Conservation (phyloP, 257 asterid species). For the Haberlea rhodopensis region DNA sequence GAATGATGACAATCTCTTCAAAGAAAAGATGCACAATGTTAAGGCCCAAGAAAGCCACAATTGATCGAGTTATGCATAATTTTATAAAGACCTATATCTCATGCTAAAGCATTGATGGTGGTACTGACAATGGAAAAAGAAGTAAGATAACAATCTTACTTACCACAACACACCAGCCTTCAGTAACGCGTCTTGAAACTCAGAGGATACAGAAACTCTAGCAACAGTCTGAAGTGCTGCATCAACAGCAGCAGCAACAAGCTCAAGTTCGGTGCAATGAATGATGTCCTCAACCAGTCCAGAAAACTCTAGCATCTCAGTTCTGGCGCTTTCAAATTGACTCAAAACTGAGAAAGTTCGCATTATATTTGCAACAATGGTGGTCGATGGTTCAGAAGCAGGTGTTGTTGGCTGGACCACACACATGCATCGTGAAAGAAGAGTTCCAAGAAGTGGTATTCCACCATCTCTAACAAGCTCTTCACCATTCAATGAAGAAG, state of each 20-base stretch:
- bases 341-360: constrained; percentile 80
- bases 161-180: constrained; percentile 94
- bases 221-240: constrained; percentile 90
- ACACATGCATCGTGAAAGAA: constrained; percentile 93
- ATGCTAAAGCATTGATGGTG: constrained; percentile 6
- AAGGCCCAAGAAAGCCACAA: constrained; percentile 5
- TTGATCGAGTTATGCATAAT: constrained; percentile 9
- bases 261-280: constrained; percentile 92
- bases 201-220: constrained; percentile 72
- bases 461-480: constrained; percentile 99
- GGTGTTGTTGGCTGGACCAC: constrained; percentile 92
- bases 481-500: constrained; percentile 94
- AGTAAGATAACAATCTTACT: constrained; percentile 24
- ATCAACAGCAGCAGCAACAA: constrained; percentile 77
- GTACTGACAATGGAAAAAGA: constrained; percentile 17
- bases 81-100: constrained; percentile 3
- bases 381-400: constrained; percentile 73
- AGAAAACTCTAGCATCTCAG: constrained; percentile 70
- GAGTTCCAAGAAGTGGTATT: constrained; percentile 82
- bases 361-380: constrained; percentile 81
- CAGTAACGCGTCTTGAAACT: constrained; percentile 74
- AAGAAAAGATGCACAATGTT: constrained; percentile 3
- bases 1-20: constrained; percentile 6
- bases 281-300: constrained; percentile 90
- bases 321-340: constrained; percentile 89